Evolutionary conservation across 768 basidiomycete genomes (phyloP).

Genomic region (Harrya chromipes): DNA sequence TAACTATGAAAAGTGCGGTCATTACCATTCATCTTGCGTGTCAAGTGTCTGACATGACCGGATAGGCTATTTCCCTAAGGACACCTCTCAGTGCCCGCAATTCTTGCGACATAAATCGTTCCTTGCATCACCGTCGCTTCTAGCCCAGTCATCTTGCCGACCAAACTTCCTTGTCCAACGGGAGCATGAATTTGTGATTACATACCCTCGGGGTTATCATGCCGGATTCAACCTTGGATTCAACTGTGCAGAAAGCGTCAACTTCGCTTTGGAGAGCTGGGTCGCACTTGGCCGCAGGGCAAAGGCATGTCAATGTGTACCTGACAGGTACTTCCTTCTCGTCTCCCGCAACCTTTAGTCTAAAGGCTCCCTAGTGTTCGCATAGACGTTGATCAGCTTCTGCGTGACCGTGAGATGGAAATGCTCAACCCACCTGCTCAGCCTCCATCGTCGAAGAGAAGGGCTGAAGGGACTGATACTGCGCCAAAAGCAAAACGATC

Average conservation of each 20-base stretch:
- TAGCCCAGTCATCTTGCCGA: slow-evolving; percentile 73
- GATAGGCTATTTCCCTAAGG: slow-evolving; percentile 85
- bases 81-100: slow-evolving; percentile 81
- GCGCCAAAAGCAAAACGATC: slow-evolving; percentile 26
- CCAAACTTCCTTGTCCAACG: slow-evolving; percentile 91
- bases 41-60: slow-evolving; percentile 3
- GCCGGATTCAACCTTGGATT: slow-evolving; percentile 96
- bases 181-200: slow-evolving; percentile 94
- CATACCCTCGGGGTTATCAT: slow-evolving; percentile 93
- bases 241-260: slow-evolving; percentile 96
- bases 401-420: slow-evolving; percentile 63
- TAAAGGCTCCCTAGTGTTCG: slow-evolving; percentile 59
- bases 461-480: slow-evolving; percentile 32
- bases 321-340: slow-evolving; percentile 54
- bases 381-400: slow-evolving; percentile 87
- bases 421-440: slow-evolving; percentile 10
- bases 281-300: slow-evolving; percentile 83
- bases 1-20: slow-evolving; percentile 76
- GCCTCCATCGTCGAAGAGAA: slow-evolving; percentile 37
- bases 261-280: slow-evolving; percentile 96
- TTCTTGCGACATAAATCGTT: slow-evolving; percentile 97
- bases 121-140: slow-evolving; percentile 80
- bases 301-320: slow-evolving; percentile 69
- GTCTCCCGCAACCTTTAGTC: background rate
- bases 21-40: background rate